These are phyloP conservation scores for Blastobotrys proliferans DNA, from an alignment of 1,139 yeast species.

Conservation along the genomic window DNA sequence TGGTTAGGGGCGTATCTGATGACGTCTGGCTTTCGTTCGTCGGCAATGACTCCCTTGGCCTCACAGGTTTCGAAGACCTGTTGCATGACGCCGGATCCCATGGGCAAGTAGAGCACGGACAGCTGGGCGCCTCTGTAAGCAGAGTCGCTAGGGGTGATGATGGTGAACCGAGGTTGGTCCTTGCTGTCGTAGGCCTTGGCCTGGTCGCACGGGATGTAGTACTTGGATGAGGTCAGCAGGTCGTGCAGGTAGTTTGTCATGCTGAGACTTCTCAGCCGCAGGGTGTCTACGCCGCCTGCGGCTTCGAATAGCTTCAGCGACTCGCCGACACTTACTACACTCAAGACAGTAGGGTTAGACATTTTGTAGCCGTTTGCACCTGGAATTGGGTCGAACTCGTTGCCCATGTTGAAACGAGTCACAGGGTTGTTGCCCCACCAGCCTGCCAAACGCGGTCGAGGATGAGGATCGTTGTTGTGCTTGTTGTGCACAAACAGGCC, in stretches of 20 bases:
- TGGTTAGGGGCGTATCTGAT: conserved; percentile 82
- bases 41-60: conserved; percentile 64
- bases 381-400: conserved; percentile 68
- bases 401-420: conserved; percentile 76
- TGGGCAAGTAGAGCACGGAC: conserved; percentile 63
- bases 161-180: conserved; percentile 49
- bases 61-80: conserved; percentile 39
- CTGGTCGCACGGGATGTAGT: conserved; percentile 39
- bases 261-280: conserved; percentile 54
- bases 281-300: conserved; percentile 59
- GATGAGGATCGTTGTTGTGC: conserved; percentile 36
- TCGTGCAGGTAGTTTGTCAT: conserved; percentile 57
- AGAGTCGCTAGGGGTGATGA: conserved; percentile 64
- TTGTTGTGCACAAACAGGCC: conserved; percentile 68
- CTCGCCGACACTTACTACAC: conserved; percentile 65
- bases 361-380: conserved; percentile 87
- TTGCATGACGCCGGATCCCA: conserved; percentile 56
- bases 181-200: conserved; percentile 21
- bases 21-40: conserved; percentile 86
- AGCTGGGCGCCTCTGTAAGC: conserved; percentile 75
- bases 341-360: conserved; percentile 88
- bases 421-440: conserved; percentile 91
- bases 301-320: conserved; percentile 58
- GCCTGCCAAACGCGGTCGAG: conserved; percentile 80
- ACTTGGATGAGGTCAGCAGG: conserved; percentile 39